Conservation (phyloP, 345 rosid genomes). For the Boechera divaricarpa region DNA sequence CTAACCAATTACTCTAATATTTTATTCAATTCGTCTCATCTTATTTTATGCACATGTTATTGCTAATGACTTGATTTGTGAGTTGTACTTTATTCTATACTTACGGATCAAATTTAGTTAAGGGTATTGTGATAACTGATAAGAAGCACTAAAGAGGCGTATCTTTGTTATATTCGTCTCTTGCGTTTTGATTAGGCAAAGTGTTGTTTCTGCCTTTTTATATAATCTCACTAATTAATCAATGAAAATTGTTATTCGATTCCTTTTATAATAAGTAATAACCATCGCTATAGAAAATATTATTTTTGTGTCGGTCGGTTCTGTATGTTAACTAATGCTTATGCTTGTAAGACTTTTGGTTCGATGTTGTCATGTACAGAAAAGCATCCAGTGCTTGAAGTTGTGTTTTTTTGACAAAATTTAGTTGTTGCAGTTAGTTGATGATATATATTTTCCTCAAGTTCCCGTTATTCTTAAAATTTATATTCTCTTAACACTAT, state of each 20-base stretch:
- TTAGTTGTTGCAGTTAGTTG: not conserved
- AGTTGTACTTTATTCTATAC: conserved; percentile 32
- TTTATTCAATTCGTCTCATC: conserved; percentile 2
- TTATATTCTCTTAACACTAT: not conserved
- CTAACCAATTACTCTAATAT: not conserved
- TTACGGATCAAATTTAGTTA: conserved; percentile 37
- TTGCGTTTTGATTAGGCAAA: conserved; percentile 45
- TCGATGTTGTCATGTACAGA: not conserved
- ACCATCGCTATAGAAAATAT: not conserved
- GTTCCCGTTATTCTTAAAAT: not conserved
- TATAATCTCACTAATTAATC: conserved; percentile 16
- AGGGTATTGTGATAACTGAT: not conserved
- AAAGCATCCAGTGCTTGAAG: conserved; percentile 18
- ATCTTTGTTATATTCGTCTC: conserved; percentile 31
- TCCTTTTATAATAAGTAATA: not conserved
- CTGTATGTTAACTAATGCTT: not conserved
- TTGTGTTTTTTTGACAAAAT: not conserved
- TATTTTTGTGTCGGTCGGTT: conserved; percentile 16
- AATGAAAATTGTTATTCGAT: conserved; percentile 14
- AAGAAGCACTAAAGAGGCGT: conserved; percentile 17
- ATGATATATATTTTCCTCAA: not conserved
- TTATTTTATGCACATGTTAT: conserved; percentile 2
- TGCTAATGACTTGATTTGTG: conserved; percentile 26
- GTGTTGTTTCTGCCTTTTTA: conserved; percentile 24
- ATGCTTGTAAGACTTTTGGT: not conserved